Evolutionary conservation across 2,329 filamentous ascomycete species (phyloP).

Genomic region (Chaetothyriales sp.): DNA sequence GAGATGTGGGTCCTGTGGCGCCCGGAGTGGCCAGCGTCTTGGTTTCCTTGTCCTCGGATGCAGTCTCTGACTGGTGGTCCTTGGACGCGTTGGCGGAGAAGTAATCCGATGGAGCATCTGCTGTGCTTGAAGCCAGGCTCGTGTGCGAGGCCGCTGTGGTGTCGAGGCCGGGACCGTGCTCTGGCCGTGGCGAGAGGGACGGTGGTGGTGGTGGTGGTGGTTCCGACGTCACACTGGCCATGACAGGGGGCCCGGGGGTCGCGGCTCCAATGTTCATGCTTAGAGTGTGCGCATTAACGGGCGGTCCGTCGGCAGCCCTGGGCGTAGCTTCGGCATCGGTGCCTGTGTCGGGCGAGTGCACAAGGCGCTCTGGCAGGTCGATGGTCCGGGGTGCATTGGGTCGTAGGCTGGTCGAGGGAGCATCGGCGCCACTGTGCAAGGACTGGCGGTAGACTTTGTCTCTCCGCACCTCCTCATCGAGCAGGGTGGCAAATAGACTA

Average conservation of each 20-base stretch:
- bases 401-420: constrained; percentile 37
- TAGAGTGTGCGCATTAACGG: constrained; percentile 53
- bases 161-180: constrained; percentile 6
- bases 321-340: constrained; percentile 37
- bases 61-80: constrained; percentile 25
- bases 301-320: constrained; percentile 47
- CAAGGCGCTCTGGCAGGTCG: constrained; percentile 8
- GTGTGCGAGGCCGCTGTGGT: constrained; percentile 18
- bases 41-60: constrained; percentile 30
- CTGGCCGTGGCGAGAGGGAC: constrained; percentile 24
- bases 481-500: constrained; percentile 76
- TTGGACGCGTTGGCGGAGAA: constrained; percentile 43
- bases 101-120: constrained; percentile 40
- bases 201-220: constrained; percentile 18
- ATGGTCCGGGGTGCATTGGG: constrained; percentile 15
- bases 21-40: constrained; percentile 36
- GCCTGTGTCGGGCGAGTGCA: constrained; percentile 7
- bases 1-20: constrained; percentile 31
- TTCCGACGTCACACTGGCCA: constrained; percentile 13
- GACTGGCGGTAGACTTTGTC: constrained; percentile 61
- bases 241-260: constrained; percentile 39
- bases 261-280: constrained; percentile 66
- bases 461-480: constrained; percentile 77
- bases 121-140: constrained; percentile 22
- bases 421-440: constrained; percentile 44